phyloP scores from a whole-genome alignment of 352 stramenopile genomes.

The Phytophthora uliginosa region DNA sequence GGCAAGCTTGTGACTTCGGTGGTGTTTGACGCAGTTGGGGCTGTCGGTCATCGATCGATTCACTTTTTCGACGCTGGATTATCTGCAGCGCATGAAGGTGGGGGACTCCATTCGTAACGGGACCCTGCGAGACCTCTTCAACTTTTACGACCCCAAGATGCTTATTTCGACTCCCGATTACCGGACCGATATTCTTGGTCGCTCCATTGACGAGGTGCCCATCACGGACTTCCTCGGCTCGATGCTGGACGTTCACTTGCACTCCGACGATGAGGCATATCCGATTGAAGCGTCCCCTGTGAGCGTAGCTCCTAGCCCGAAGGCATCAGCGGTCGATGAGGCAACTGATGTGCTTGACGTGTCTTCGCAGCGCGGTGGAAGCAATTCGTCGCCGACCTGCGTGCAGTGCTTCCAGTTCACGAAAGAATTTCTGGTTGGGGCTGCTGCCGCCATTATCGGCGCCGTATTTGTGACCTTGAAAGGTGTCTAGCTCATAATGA shows the following conservation, averaged over 20 bases:
- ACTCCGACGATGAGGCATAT: constrained; percentile 80
- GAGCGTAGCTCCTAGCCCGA: not conserved
- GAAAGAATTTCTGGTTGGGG: constrained; percentile 47
- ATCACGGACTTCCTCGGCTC: constrained; percentile 94
- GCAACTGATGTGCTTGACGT: not conserved
- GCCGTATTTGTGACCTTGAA: constrained; percentile 48
- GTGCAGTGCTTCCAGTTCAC: constrained; percentile 54
- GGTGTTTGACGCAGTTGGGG: constrained; percentile 56
- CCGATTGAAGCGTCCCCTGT: constrained; percentile 56
- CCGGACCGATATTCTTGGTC: constrained; percentile 77
- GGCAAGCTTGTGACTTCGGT: not conserved
- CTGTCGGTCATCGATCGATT: constrained; percentile 92
- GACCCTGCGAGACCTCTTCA: constrained; percentile 79
- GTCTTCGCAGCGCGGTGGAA: not conserved
- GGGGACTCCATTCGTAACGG: constrained; percentile 74
- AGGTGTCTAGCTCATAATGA: constrained; percentile 37
- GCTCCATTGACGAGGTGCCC: constrained; percentile 73
- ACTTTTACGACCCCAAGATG: constrained; percentile 88
- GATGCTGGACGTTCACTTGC: constrained; percentile 83
- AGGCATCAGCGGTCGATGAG: constrained; percentile 6
- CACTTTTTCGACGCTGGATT: constrained; percentile 91
- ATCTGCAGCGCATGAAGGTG: constrained; percentile 88
- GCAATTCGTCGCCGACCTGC: not conserved
- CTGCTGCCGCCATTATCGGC: constrained; percentile 27
- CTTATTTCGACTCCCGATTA: constrained; percentile 86